Evolutionary conservation across 805 yeast species (phyloP).

Genomic region (Saturnispora zaruensis): DNA sequence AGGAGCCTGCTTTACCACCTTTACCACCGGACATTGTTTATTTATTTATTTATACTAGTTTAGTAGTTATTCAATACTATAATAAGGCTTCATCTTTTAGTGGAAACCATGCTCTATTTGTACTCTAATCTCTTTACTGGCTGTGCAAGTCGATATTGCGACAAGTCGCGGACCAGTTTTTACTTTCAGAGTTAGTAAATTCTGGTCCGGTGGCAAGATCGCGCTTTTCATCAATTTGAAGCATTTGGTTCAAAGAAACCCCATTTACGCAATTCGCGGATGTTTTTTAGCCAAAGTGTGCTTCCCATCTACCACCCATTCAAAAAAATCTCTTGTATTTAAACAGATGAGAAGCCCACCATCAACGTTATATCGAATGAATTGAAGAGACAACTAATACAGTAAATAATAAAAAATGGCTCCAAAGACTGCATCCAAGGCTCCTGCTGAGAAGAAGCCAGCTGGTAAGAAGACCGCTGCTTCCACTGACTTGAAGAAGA

Average conservation of each 20-base stretch:
- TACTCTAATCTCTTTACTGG: neutral
- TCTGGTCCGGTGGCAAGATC: slow-evolving; percentile 13
- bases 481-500: slow-evolving; percentile 76
- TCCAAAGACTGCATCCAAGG: slow-evolving; percentile 84
- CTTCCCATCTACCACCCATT: neutral
- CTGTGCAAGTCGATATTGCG: neutral
- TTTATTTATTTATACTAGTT: neutral
- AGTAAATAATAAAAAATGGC: slow-evolving; percentile 40
- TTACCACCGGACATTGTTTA: slow-evolving; percentile 54
- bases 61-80: too few relatives aligned
- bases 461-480: slow-evolving; percentile 81
- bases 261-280: neutral
- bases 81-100: neutral
- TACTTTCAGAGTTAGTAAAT: slow-evolving; percentile 16
- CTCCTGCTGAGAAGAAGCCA: slow-evolving; percentile 94
- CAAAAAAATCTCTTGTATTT: neutral
- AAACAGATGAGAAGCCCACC: slow-evolving; percentile 2
- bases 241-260: neutral
- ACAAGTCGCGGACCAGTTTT: slow-evolving; percentile 6
- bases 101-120: slow-evolving; percentile 4
- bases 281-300: neutral
- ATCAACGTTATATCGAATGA: too few relatives aligned
- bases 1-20: slow-evolving; percentile 91
- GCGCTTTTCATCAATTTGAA: slow-evolving; percentile 9
- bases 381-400: neutral